A percentile compares a stretch with the other conserved stretches of the same genome.
phyloP scores from a whole-genome alignment of 2,329 filamentous ascomycete species.

The Talaromyces sp. region DNA sequence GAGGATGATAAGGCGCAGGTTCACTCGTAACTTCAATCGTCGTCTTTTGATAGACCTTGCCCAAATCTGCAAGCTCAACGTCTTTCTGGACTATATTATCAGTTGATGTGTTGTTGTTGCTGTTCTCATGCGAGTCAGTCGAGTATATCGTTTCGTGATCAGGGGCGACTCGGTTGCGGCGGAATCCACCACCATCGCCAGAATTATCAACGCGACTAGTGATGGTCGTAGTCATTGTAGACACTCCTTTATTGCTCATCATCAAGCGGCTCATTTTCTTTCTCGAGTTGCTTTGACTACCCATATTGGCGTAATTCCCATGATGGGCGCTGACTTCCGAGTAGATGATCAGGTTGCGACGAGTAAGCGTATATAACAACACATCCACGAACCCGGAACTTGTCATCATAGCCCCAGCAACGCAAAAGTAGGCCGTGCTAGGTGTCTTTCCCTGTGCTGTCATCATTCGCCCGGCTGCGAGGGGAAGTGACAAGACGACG shows the following conservation, averaged over 20 bases:
- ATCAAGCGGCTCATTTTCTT: not conserved
- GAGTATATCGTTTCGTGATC: conserved; percentile 33
- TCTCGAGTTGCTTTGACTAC: conserved; percentile 4
- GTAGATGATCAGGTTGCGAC: conserved; percentile 53
- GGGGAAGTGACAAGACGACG: conserved; percentile 60
- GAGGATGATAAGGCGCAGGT: conserved; percentile 10
- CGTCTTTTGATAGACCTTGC: conserved; percentile 43
- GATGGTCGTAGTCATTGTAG: conserved; percentile 30
- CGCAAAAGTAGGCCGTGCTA: conserved; percentile 45
- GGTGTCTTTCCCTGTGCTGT: conserved; percentile 34
- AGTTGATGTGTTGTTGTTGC: conserved; percentile 30
- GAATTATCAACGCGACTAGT: conserved; percentile 23
- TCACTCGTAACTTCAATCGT: conserved; percentile 40
- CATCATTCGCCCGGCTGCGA: conserved; percentile 50
- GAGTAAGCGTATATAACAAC: conserved; percentile 56
- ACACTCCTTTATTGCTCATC: not conserved
- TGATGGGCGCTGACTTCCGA: conserved; percentile 41
- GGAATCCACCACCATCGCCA: conserved; percentile 21
- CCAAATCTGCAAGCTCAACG: conserved; percentile 33
- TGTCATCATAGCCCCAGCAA: conserved; percentile 55
- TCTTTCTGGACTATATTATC: conserved; percentile 41
- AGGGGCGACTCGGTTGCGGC: conserved; percentile 13
- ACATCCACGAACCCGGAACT: conserved; percentile 59
- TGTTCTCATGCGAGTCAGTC: not conserved
- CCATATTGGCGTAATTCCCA: conserved; percentile 10